Evolutionary conservation across 1,139 yeast species (phyloP).

Genomic region (Hyphopichia pseudoburtonii): DNA sequence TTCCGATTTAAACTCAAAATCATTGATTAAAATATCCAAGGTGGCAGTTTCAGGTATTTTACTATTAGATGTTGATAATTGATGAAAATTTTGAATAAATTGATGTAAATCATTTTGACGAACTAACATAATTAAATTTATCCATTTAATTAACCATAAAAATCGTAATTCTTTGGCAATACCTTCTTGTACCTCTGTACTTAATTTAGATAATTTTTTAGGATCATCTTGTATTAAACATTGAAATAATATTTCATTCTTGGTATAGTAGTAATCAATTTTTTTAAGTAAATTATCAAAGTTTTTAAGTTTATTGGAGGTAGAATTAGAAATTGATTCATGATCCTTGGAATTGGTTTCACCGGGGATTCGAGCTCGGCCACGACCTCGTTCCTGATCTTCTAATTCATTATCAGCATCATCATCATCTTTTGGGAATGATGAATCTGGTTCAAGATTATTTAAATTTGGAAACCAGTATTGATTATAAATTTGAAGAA

Average conservation of each 20-base stretch:
- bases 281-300: slow-evolving; percentile 21
- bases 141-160: slow-evolving; percentile 22
- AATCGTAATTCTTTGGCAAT: slow-evolving; percentile 18
- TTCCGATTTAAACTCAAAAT: slow-evolving; percentile 16
- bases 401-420: not conserved
- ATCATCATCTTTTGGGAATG: not conserved
- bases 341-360: not conserved
- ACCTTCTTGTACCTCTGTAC: not conserved
- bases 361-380: too few species aligned
- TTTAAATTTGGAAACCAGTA: slow-evolving; percentile 19
- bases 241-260: slow-evolving; percentile 19
- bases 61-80: slow-evolving; percentile 11
- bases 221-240: too few species aligned
- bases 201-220: not conserved
- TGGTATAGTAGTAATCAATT: slow-evolving; percentile 20
- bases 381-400: not conserved
- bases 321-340: not conserved
- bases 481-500: slow-evolving; percentile 18
- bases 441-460: not conserved
- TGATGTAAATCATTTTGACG: slow-evolving; percentile 24
- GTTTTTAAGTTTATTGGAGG: slow-evolving; percentile 10
- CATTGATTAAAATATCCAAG: slow-evolving; percentile 7
- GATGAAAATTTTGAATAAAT: slow-evolving; percentile 22
- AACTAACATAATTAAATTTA: slow-evolving; percentile 23
- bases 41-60: slow-evolving; percentile 6